Evolutionary conservation across 2,329 filamentous ascomycete species (phyloP).

Genomic region (Cladosporium phlei): DNA sequence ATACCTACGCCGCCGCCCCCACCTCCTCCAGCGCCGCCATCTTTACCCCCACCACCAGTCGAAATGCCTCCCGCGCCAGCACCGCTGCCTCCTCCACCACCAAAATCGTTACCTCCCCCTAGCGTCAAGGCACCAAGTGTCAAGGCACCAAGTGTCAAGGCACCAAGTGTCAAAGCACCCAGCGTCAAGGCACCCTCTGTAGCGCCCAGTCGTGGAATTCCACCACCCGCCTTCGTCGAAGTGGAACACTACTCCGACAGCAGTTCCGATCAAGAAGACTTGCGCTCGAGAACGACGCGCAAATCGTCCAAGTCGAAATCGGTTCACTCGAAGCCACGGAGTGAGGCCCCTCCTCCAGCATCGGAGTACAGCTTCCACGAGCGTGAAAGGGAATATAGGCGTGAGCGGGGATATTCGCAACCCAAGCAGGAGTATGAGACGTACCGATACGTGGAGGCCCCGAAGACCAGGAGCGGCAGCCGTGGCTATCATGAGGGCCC

Average conservation of each 20-base stretch:
- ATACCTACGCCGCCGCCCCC: too few species aligned
- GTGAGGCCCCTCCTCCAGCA: conserved; percentile 19
- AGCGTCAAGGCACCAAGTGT: conserved; percentile 17
- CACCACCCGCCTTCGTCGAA: conserved; percentile 38
- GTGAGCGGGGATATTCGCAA: conserved; percentile 33
- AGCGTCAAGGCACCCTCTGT: conserved; percentile 17
- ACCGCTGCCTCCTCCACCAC: conserved; percentile 36
- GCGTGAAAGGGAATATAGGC: conserved; percentile 39
- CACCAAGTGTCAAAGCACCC: conserved; percentile 16
- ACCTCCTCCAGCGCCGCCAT: too few species aligned
- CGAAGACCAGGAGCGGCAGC: conserved; percentile 22
- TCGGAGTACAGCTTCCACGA: conserved; percentile 41
- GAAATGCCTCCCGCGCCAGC: too few species aligned
- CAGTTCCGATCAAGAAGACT: conserved; percentile 29
- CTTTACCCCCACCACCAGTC: too few species aligned
- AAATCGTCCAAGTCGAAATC: conserved; percentile 21
- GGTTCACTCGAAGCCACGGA: conserved; percentile 17
- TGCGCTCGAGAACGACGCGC: conserved; percentile 26
- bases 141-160: conserved; percentile 32
- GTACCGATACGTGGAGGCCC: conserved; percentile 44
- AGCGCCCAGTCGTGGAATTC: conserved; percentile 25
- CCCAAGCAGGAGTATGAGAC: conserved; percentile 38
- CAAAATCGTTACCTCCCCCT: too few species aligned
- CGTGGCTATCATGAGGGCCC: conserved; percentile 24
- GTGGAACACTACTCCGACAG: conserved; percentile 33